phyloP scores from a whole-genome alignment of 352 stramenopile genomes.

The Phytophthora quininea region DNA sequence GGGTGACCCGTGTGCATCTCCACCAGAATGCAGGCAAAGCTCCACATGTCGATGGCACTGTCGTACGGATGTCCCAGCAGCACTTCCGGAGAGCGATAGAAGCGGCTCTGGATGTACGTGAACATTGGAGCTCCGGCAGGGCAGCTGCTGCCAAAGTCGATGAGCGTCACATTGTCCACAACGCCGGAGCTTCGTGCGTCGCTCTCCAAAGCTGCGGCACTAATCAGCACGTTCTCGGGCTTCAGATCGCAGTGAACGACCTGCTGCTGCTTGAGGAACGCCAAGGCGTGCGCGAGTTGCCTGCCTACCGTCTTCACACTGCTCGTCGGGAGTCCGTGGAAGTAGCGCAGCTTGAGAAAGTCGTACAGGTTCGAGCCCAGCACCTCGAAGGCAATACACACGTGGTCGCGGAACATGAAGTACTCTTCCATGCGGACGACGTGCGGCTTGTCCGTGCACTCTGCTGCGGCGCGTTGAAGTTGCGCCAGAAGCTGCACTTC shows the following conservation, averaged over 20 bases:
- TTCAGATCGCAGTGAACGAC: slow-evolving; percentile 99
- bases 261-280: slow-evolving; percentile 72
- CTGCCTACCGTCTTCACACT: slow-evolving; percentile 88
- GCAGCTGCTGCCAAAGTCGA: slow-evolving; percentile 98
- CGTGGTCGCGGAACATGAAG: slow-evolving; percentile 94
- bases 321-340: slow-evolving; percentile 92
- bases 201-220: slow-evolving; percentile 7
- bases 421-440: slow-evolving; percentile 93
- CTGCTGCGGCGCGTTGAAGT: slow-evolving; percentile 33
- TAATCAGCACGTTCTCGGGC: slow-evolving; percentile 95
- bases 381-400: slow-evolving; percentile 98
- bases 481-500: slow-evolving; percentile 95
- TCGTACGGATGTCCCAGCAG: slow-evolving; percentile 93
- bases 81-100: slow-evolving; percentile 98
- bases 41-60: slow-evolving; percentile 91
- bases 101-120: slow-evolving; percentile 98
- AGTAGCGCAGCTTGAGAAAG: slow-evolving; percentile 95
- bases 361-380: slow-evolving; percentile 97
- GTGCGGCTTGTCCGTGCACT: slow-evolving; percentile 43
- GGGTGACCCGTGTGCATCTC: slow-evolving; percentile 84
- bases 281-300: slow-evolving; percentile 89
- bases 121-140: slow-evolving; percentile 90
- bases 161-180: slow-evolving; percentile 75
- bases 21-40: slow-evolving; percentile 85
- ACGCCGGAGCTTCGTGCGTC: slow-evolving; percentile 11